Conservation (phyloP, 108 stramenopile genomes). For the Nitzschia sp. region DNA sequence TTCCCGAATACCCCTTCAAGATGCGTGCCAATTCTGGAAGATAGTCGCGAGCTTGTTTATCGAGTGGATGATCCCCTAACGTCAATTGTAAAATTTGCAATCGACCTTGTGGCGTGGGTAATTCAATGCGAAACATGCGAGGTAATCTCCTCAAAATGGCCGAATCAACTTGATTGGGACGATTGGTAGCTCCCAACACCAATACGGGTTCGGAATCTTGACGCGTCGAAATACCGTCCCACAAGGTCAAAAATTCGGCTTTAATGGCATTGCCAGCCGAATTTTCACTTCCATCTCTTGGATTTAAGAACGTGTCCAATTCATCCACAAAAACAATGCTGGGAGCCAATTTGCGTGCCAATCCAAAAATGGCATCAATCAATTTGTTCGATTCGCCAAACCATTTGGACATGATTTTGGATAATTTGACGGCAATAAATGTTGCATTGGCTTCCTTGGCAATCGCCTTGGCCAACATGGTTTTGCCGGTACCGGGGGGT, state of each 20-base stretch:
- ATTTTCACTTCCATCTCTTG: conserved; percentile 70
- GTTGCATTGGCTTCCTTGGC: conserved; percentile 95
- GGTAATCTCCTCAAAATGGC: conserved; percentile 96
- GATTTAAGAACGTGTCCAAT: conserved; percentile 91
- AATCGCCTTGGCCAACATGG: conserved; percentile 98
- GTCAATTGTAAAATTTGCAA: conserved; percentile 82
- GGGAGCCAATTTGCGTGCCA: conserved; percentile 93
- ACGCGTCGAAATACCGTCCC: conserved; percentile 84
- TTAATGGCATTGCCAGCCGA: conserved; percentile 84
- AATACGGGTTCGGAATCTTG: conserved; percentile 56
- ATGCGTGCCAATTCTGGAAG: conserved; percentile 67
- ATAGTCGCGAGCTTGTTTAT: conserved; percentile 39
- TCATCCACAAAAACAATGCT: conserved; percentile 98
- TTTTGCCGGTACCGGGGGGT: conserved; percentile 86
- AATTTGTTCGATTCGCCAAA: conserved; percentile 97
- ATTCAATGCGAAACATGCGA: conserved; percentile 78
- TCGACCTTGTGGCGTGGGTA: conserved; percentile 72
- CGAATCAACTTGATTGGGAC: conserved; percentile 91
- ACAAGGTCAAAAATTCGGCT: conserved; percentile 94
- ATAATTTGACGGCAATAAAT: conserved; percentile 92
- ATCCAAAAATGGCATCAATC: conserved; percentile 88
- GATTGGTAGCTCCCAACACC: conserved; percentile 95
- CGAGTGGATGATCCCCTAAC: conserved; percentile 59
- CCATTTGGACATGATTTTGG: conserved; percentile 94
- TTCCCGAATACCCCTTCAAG: conserved; percentile 88